Conservation (phyloP, 108 stramenopile genomes). For the Skeletonema potamos region DNA sequence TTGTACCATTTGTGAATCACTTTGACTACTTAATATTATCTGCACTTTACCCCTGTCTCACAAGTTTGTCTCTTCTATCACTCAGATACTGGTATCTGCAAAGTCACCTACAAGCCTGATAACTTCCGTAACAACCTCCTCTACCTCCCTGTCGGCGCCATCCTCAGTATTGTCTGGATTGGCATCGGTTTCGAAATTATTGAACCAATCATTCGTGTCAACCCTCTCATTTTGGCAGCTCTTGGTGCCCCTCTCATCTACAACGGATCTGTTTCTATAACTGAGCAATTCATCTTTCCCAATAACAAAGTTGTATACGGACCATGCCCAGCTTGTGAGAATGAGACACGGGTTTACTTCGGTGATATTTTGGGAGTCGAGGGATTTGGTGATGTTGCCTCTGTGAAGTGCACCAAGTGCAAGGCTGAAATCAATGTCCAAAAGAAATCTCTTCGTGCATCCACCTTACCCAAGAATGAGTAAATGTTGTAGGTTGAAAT, state of each 20-base stretch:
- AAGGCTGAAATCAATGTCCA: slow-evolving; percentile 82
- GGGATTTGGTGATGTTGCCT: slow-evolving; percentile 75
- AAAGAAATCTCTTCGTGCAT: slow-evolving; percentile 80
- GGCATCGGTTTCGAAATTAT: slow-evolving; percentile 78
- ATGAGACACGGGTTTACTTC: slow-evolving; percentile 87
- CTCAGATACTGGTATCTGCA: slow-evolving; percentile 91
- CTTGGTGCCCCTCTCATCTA: slow-evolving; percentile 80
- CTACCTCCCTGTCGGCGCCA: slow-evolving; percentile 82
- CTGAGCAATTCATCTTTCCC: slow-evolving; percentile 73
- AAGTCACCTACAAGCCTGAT: slow-evolving; percentile 84
- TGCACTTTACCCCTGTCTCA: not conserved
- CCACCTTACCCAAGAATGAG: slow-evolving; percentile 74
- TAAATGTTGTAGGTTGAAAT: slow-evolving; percentile 1
- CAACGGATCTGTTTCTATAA: slow-evolving; percentile 56
- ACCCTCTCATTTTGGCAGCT: slow-evolving; percentile 75
- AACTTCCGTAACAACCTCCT: slow-evolving; percentile 84
- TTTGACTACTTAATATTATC: not conserved
- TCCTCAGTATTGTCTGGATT: slow-evolving; percentile 64
- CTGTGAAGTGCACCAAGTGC: slow-evolving; percentile 87
- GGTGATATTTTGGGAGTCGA: slow-evolving; percentile 92
- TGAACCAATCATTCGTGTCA: slow-evolving; percentile 62
- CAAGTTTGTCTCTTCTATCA: not conserved
- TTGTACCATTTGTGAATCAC: not conserved
- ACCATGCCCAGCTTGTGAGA: slow-evolving; percentile 92
- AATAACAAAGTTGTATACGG: slow-evolving; percentile 85